Evolutionary conservation across 2,329 filamentous ascomycete species (phyloP).

Genomic region (Diaporthe capsici): DNA sequence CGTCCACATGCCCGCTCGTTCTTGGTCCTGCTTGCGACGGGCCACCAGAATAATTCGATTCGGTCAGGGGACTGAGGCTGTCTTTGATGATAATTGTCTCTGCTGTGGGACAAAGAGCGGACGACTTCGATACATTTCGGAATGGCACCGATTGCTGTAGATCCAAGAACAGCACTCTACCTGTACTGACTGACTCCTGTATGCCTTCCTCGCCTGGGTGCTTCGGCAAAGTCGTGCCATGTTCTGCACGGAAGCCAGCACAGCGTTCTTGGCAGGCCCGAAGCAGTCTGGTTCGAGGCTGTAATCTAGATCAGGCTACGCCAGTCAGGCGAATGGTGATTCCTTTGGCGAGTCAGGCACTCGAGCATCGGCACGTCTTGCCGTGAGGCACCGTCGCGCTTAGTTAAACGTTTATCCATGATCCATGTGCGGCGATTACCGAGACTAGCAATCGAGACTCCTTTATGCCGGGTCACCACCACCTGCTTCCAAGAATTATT

Average conservation of each 20-base stretch:
- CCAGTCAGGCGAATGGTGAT: neutral
- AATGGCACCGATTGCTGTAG: too few species aligned
- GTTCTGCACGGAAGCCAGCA: neutral
- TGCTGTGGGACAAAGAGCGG: neutral
- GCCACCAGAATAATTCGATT: neutral
- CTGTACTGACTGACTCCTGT: neutral
- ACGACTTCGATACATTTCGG: neutral
- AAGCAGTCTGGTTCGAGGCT: conserved; percentile 7
- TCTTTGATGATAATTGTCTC: neutral
- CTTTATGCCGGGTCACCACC: neutral
- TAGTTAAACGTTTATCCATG: neutral
- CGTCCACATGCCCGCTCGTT: neutral
- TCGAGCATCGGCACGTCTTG: neutral
- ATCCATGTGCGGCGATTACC: conserved; percentile 10
- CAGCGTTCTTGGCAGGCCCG: conserved; percentile 2
- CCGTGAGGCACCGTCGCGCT: conserved; percentile 9
- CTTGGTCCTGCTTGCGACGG: neutral
- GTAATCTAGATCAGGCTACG: neutral
- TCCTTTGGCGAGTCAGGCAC: conserved; percentile 11
- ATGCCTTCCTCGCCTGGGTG: neutral
- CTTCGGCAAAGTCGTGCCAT: neutral
- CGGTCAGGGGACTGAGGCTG: too few species aligned
- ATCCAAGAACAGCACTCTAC: too few species aligned
- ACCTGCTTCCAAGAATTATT: too few species aligned
- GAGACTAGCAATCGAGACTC: neutral